phyloP scores from a whole-genome alignment of 1,284 basidiomycete genomes.

The Gomphus sp. region DNA sequence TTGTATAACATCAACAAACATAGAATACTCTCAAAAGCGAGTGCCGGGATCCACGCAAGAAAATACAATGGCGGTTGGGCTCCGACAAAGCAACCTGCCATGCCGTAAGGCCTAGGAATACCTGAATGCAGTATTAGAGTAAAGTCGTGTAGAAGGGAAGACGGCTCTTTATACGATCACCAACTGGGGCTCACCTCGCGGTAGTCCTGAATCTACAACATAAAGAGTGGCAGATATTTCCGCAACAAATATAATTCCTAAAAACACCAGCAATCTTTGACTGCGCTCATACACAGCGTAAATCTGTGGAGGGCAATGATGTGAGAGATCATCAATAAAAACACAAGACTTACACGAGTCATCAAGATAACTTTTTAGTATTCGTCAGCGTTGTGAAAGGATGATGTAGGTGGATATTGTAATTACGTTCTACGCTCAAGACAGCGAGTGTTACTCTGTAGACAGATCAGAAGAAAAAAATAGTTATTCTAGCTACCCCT shows the following conservation, averaged over 20 bases:
- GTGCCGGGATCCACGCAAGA: background rate
- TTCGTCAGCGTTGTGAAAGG: background rate
- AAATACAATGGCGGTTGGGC: background rate
- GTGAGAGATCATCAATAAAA: background rate
- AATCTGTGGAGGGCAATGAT: background rate
- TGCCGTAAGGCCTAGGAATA: background rate
- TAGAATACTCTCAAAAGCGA: background rate
- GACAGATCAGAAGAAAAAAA: background rate
- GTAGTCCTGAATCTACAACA: background rate
- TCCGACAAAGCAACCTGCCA: background rate
- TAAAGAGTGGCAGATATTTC: background rate
- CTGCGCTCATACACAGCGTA: background rate
- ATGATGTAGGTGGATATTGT: background rate
- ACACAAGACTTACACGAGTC: background rate
- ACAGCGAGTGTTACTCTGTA: background rate
- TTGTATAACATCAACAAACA: constrained; percentile 1
- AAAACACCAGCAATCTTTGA: background rate
- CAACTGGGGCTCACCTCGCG: background rate
- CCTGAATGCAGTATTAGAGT: background rate
- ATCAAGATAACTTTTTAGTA: background rate
- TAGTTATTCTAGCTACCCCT: background rate
- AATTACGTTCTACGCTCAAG: background rate
- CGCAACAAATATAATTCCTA: background rate
- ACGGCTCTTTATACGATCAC: background rate
- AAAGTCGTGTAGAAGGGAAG: background rate